Conservation (phyloP, 163 green algal genomes). For the Trebouxia gelatinosa region DNA sequence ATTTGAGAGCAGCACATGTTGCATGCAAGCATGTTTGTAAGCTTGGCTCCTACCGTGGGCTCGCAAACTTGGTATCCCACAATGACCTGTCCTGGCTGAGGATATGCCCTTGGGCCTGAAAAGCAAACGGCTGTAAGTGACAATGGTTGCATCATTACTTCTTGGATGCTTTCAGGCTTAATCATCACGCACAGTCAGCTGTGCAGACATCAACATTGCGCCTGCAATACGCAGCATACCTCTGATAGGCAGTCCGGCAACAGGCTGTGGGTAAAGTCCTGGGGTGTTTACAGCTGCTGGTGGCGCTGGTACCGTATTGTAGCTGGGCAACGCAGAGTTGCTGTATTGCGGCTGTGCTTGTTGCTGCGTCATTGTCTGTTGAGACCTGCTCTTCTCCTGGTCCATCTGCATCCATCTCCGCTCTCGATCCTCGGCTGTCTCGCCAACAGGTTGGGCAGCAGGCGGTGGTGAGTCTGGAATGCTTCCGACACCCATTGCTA, state of each 20-base stretch:
- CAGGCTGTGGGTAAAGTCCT: constrained; percentile 4
- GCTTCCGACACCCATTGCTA: constrained; percentile 9
- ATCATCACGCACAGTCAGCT: too few relatives aligned
- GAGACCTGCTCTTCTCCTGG: too few relatives aligned
- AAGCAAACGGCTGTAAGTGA: too few relatives aligned
- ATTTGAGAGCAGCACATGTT: neutral
- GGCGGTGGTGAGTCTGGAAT: constrained; percentile 9
- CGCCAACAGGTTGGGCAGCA: constrained; percentile 1
- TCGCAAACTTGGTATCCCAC: constrained; percentile 9
- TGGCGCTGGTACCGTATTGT: neutral
- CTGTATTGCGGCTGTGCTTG: too few relatives aligned
- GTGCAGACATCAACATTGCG: too few relatives aligned
- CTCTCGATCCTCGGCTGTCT: constrained; percentile 1
- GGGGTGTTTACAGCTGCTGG: neutral
- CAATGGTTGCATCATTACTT: too few relatives aligned
- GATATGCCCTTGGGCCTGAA: neutral
- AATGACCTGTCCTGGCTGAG: constrained; percentile 10
- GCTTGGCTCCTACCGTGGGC: neutral
- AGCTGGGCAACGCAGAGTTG: too few relatives aligned
- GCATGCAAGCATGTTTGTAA: neutral
- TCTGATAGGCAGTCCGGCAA: constrained; percentile 7
- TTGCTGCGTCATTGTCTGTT: too few relatives aligned
- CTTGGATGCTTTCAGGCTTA: too few relatives aligned
- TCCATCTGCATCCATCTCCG: too few relatives aligned
- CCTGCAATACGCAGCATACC: neutral